A percentile compares a stretch with the other conserved stretches of the same genome.
These are phyloP conservation scores for Spergularia bocconei DNA, from an alignment of 148 eudicot genomes.

Conservation along the genomic window DNA sequence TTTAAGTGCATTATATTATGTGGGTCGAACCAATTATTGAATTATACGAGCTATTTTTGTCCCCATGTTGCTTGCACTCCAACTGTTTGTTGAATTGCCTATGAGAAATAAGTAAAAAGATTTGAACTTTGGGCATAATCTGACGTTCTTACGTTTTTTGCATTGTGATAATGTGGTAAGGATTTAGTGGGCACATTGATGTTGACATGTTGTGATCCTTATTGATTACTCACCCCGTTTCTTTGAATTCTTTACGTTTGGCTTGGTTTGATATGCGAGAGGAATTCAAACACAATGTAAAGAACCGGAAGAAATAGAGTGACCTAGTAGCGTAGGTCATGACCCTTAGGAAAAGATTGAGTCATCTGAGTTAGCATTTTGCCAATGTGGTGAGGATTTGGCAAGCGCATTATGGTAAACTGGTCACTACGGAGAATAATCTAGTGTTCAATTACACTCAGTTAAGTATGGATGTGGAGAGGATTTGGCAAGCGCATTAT, in stretches of 20 bases:
- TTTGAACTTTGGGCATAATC: background rate
- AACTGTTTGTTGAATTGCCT: slow-evolving; percentile 21
- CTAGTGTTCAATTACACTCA: background rate
- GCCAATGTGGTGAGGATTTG: background rate
- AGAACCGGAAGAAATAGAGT: no score
- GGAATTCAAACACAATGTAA: no score
- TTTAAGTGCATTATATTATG: background rate
- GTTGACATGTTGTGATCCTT: background rate
- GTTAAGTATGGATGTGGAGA: no score
- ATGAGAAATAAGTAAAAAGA: background rate
- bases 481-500: background rate
- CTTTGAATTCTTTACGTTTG: no score
- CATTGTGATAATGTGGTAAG: background rate
- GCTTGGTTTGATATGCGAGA: no score
- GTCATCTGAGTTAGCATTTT: background rate
- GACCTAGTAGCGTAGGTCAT: background rate
- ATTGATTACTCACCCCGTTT: background rate
- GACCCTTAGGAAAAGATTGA: slow-evolving; percentile 1
- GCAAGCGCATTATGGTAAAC: background rate
- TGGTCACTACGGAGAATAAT: no score
- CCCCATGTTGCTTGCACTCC: background rate
- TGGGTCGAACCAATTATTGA: background rate
- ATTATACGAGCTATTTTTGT: background rate
- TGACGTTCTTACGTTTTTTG: background rate
- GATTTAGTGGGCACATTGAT: background rate